Evolutionary conservation across 192 early-diverging fungal species (phyloP).

Genomic region (Coemansia reversa): DNA sequence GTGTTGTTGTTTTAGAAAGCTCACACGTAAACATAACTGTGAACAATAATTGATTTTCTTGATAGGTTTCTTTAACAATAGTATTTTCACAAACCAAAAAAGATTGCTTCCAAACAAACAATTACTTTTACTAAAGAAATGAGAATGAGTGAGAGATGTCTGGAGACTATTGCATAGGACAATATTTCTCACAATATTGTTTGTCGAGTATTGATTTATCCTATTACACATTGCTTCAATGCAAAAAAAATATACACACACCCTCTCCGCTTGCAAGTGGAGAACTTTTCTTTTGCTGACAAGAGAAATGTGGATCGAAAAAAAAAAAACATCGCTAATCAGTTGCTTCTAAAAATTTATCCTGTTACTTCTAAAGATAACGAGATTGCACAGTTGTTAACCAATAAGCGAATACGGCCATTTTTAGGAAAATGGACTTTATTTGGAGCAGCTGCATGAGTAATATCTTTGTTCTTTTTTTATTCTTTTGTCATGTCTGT

Average conservation of each 20-base stretch:
- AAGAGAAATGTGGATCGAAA: neutral
- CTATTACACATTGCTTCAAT: neutral
- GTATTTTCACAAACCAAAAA: neutral
- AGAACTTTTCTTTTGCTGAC: neutral
- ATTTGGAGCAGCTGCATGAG: neutral
- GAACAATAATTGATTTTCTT: neutral
- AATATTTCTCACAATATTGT: neutral
- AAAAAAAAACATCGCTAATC: neutral
- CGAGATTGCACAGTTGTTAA: neutral
- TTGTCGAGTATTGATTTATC: neutral
- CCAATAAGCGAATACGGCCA: neutral
- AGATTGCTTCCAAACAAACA: neutral
- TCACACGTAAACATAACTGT: constrained; percentile 3
- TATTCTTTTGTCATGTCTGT: neutral
- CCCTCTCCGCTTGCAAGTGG: neutral
- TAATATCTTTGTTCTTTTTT: neutral
- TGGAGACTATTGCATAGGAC: neutral
- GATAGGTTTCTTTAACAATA: neutral
- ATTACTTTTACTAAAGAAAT: neutral
- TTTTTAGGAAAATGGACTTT: neutral
- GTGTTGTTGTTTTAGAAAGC: constrained; percentile 1
- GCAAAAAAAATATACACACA: too few species aligned
- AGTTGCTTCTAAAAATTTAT: neutral
- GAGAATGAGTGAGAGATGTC: neutral
- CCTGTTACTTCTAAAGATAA: neutral